A percentile compares a stretch with the other conserved stretches of the same genome.
Evolutionary conservation across 805 yeast species (phyloP).

Genomic region (Candida vaughaniae): DNA sequence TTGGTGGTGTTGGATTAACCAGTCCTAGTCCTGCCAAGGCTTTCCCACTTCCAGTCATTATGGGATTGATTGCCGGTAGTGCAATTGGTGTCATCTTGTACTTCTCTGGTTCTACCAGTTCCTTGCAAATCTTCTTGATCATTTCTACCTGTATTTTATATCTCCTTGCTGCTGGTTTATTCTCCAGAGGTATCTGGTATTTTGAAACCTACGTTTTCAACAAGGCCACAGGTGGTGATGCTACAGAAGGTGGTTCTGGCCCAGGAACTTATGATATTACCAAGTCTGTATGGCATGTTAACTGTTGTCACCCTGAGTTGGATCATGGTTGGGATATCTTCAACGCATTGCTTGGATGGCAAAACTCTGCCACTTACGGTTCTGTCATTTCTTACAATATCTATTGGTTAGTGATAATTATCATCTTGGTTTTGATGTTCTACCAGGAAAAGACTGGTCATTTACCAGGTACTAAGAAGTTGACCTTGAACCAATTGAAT

Average conservation of each 20-base stretch:
- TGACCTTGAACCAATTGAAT: conserved; percentile 47
- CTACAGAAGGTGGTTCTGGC: conserved; percentile 87
- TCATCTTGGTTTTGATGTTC: conserved; percentile 59
- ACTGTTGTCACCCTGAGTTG: conserved; percentile 92
- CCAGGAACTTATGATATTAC: conserved; percentile 89
- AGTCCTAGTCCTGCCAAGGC: conserved; percentile 37
- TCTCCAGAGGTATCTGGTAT: conserved; percentile 90
- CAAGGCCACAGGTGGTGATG: conserved; percentile 84
- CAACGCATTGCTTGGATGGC: conserved; percentile 95
- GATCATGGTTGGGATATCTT: conserved; percentile 97
- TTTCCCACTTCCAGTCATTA: conserved; percentile 90
- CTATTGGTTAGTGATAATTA: conserved; percentile 66
- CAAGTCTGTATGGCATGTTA: conserved; percentile 88
- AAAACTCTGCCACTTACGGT: conserved; percentile 91
- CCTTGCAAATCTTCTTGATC: conserved; percentile 82
- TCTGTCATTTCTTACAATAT: conserved; percentile 84
- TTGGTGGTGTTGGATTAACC: conserved; percentile 42
- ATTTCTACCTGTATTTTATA: conserved; percentile 86
- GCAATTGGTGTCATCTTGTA: conserved; percentile 68
- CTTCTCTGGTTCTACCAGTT: conserved; percentile 76
- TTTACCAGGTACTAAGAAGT: conserved; percentile 60
- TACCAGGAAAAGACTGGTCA: conserved; percentile 84
- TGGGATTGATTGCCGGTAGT: conserved; percentile 79
- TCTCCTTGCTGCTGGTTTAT: conserved; percentile 87
- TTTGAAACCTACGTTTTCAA: conserved; percentile 70